Evolutionary conservation across 163 green algal genomes (phyloP).

Genomic region (Smithsoniella earleae): DNA sequence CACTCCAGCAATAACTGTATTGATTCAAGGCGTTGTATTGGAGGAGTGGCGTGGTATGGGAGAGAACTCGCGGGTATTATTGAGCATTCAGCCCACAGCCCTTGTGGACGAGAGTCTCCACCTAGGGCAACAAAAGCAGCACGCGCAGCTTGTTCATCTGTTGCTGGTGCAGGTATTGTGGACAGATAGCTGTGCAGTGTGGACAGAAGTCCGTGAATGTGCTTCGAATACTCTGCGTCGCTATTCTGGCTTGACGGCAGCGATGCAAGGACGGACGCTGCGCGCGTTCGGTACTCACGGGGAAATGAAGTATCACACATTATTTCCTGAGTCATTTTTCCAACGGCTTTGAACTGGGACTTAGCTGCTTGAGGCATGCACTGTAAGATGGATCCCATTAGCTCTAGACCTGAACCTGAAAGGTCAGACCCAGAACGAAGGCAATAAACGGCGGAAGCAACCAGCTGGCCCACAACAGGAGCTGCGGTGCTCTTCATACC

Average conservation of each 20-base stretch:
- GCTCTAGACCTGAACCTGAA: neutral
- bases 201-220: neutral
- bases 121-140: neutral
- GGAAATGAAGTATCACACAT: too few relatives aligned
- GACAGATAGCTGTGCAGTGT: neutral
- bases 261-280: neutral
- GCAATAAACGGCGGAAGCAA: neutral
- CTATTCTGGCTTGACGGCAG: neutral
- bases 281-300: neutral
- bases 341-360: too few relatives aligned
- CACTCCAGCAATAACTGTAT: neutral
- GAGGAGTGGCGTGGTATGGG: neutral
- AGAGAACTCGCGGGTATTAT: neutral
- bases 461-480: neutral
- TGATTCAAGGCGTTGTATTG: neutral
- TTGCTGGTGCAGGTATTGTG: neutral
- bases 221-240: neutral
- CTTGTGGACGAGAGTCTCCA: neutral
- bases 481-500: slow-evolving; percentile 1
- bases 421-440: neutral
- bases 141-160: neutral
- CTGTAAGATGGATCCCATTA: neutral
- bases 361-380: slow-evolving; percentile 16
- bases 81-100: neutral
- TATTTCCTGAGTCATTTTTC: too few relatives aligned